A percentile compares a stretch with the other conserved stretches of the same genome.
phyloP scores from a whole-genome alignment of 2,329 filamentous ascomycete species.

The Aspergillus pseudoterreus region DNA sequence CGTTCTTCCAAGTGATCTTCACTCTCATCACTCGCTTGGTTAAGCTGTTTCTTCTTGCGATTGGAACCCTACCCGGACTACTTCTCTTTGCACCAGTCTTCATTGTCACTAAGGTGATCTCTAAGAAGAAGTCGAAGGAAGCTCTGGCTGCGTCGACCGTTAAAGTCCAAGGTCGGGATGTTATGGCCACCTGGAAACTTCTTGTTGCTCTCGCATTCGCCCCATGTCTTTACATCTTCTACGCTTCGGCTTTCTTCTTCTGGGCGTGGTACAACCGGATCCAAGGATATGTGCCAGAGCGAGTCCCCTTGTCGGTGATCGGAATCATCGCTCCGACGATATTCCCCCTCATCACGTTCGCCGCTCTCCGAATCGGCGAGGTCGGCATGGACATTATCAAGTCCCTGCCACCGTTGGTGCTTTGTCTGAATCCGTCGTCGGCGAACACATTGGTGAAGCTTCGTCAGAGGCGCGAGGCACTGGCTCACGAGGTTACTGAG shows the following conservation, averaged over 20 bases:
- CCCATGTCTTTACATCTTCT: conserved; percentile 76
- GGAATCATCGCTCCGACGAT: conserved; percentile 71
- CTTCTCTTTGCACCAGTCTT: conserved; percentile 87
- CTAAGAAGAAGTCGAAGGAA: conserved; percentile 74
- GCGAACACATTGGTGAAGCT: conserved; percentile 80
- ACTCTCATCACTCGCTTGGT: conserved; percentile 74
- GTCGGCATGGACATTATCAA: conserved; percentile 99
- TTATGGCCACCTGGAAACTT: conserved; percentile 92
- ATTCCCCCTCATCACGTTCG: conserved; percentile 87
- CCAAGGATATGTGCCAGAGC: conserved; percentile 75
- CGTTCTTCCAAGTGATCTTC: conserved; percentile 68
- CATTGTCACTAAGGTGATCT: conserved; percentile 77
- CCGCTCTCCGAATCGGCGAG: conserved; percentile 89
- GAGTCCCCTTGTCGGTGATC: conserved; percentile 74
- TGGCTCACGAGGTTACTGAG: conserved; percentile 80
- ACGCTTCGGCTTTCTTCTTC: conserved; percentile 69
- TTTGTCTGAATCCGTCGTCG: conserved; percentile 80
- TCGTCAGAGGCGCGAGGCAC: conserved; percentile 65
- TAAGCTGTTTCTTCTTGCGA: conserved; percentile 72
- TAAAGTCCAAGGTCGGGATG: conserved; percentile 82
- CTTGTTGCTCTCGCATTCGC: conserved; percentile 82
- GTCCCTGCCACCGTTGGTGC: conserved; percentile 79
- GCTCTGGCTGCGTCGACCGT: conserved; percentile 82
- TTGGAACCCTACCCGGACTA: conserved; percentile 81
- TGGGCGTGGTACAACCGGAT: conserved; percentile 79